These are phyloP conservation scores for Solanum lycopersicoides DNA, from an alignment of 257 asterid species.

Conservation along the genomic window DNA sequence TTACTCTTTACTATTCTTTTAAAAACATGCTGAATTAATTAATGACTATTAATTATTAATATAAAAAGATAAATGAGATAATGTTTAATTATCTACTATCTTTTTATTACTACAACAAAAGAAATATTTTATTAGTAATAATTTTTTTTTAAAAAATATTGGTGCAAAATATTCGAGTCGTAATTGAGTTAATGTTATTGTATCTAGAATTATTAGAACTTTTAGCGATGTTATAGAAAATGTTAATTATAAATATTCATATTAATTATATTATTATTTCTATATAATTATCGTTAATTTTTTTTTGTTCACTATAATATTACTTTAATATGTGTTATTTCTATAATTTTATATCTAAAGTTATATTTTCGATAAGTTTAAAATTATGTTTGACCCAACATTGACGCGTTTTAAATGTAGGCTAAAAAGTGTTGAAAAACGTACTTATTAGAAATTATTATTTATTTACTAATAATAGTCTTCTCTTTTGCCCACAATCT, in stretches of 20 bases:
- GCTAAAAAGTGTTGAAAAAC: background rate
- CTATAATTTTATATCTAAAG: background rate
- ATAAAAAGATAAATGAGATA: background rate
- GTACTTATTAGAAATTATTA: background rate
- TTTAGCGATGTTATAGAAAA: too few species aligned
- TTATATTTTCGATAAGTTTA: background rate
- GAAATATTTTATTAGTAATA: background rate
- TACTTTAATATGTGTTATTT: background rate
- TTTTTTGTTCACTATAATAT: accelerated
- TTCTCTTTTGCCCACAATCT: background rate
- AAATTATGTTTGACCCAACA: too few species aligned
- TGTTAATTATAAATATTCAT: too few species aligned
- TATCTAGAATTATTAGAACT: accelerated
- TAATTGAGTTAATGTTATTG: background rate
- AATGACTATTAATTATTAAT: too few species aligned
- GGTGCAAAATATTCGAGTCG: accelerated
- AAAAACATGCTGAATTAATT: too few species aligned
- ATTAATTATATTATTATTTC: too few species aligned
- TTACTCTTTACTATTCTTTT: background rate
- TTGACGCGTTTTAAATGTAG: background rate
- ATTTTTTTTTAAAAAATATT: too few species aligned
- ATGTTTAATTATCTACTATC: too few species aligned
- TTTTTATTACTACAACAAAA: too few species aligned
- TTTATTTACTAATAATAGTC: too few species aligned
- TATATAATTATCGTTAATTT: too few species aligned